A percentile compares a stretch with the other conserved stretches of the same genome.
These are phyloP conservation scores for Warburgia ugandensis DNA, from an alignment of 164 flowering plant genomes.

Conservation along the genomic window DNA sequence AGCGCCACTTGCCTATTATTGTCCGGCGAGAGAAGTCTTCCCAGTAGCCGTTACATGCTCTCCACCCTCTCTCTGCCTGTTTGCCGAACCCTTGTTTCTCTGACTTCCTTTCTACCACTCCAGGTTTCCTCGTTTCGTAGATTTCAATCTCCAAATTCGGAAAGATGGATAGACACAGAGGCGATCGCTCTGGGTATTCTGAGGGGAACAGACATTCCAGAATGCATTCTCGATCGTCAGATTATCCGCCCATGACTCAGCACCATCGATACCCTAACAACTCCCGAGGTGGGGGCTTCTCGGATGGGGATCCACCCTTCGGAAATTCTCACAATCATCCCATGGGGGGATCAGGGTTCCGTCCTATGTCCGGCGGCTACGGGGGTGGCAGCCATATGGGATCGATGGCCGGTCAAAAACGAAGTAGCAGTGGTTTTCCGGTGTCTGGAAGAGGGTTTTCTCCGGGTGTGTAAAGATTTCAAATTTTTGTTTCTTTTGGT, in stretches of 20 bases:
- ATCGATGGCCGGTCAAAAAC: slow-evolving; percentile 13
- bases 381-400: slow-evolving; percentile 20
- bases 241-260: too few relatives aligned
- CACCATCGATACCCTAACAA: too few relatives aligned
- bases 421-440: slow-evolving; percentile 11
- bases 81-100: neutral
- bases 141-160: neutral
- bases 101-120: neutral
- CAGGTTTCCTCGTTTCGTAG: neutral
- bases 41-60: neutral
- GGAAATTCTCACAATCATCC: slow-evolving; percentile 18
- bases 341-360: slow-evolving; percentile 4
- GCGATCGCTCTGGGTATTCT: slow-evolving; percentile 13
- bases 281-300: slow-evolving; percentile 20
- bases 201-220: slow-evolving; percentile 5
- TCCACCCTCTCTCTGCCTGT: neutral
- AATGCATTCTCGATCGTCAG: slow-evolving; percentile 9
- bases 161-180: slow-evolving; percentile 22
- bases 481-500: neutral
- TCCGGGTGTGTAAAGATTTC: neutral
- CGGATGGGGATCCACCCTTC: slow-evolving; percentile 12
- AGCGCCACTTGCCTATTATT: too few relatives aligned
- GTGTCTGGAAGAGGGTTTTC: slow-evolving; percentile 41
- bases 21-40: neutral
- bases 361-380: slow-evolving; percentile 3